These are phyloP conservation scores for Rubia peregrina DNA, from an alignment of 305 asterid genomes.

Conservation along the genomic window DNA sequence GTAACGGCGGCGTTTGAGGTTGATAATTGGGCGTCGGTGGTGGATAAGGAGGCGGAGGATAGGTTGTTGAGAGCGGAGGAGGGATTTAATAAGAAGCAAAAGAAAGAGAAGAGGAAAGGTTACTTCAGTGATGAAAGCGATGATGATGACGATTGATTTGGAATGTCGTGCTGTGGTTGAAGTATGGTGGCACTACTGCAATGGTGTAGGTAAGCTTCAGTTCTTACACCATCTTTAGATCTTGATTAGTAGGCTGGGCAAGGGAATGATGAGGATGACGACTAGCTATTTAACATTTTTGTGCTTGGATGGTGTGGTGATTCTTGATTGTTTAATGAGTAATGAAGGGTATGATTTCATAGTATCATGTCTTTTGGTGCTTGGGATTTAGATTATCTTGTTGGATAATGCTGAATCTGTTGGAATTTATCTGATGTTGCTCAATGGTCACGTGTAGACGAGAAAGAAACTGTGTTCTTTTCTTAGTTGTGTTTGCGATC, in stretches of 20 bases:
- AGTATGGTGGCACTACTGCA: neutral
- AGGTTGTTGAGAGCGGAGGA: conserved; percentile 42
- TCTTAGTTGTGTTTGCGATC: neutral
- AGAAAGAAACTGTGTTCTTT: neutral
- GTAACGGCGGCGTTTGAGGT: conserved; percentile 33
- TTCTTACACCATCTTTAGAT: neutral
- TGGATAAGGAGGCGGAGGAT: conserved; percentile 70
- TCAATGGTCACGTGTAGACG: neutral
- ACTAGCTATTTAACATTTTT: conserved; percentile 20
- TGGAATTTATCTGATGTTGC: neutral
- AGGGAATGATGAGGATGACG: conserved; percentile 77
- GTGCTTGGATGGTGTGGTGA: neutral
- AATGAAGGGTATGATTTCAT: neutral
- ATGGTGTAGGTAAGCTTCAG: neutral
- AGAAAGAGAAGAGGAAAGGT: conserved; percentile 69
- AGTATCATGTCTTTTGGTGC: neutral
- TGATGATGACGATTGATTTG: conserved; percentile 49
- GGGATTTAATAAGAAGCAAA: conserved; percentile 29
- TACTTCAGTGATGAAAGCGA: conserved; percentile 96
- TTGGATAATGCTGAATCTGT: conserved; percentile 1
- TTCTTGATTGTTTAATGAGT: neutral
- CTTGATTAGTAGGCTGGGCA: neutral
- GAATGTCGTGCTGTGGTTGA: too few species aligned
- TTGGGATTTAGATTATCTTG: neutral
- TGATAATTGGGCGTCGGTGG: conserved; percentile 94